Conservation (phyloP, 1,139 yeast genomes). For the Saccharomyces hybrid region DNA sequence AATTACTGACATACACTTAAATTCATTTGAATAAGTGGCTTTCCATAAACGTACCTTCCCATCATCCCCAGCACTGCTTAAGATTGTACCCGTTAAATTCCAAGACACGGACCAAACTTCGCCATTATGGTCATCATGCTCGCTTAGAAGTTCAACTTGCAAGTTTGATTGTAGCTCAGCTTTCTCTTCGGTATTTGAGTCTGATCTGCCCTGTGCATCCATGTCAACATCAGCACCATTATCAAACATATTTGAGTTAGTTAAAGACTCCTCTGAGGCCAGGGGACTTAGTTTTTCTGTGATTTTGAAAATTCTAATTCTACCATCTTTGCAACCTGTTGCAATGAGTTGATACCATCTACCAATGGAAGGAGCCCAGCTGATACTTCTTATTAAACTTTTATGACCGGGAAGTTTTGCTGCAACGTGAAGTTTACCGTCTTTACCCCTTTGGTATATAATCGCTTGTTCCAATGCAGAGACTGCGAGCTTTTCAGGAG, state of each 20-base stretch:
- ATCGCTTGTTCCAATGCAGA: conserved; percentile 85
- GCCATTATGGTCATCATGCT: conserved; percentile 68
- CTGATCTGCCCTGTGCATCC: conserved; percentile 11
- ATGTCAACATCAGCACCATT: conserved; percentile 9
- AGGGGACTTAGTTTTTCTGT: conserved; percentile 33
- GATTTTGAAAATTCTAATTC: conserved; percentile 74
- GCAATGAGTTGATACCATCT: conserved; percentile 82
- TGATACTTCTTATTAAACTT: conserved; percentile 78
- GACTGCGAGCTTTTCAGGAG: conserved; percentile 73
- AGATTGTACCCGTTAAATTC: conserved; percentile 88
- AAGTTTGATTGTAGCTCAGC: conserved; percentile 16
- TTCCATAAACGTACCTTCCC: conserved; percentile 91
- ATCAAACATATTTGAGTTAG: conserved; percentile 23
- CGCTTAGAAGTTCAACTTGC: conserved; percentile 45
- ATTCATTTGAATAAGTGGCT: conserved; percentile 73
- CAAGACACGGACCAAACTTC: conserved; percentile 96
- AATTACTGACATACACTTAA: conserved; percentile 87
- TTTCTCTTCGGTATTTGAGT: conserved; percentile 10
- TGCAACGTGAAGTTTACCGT: conserved; percentile 40
- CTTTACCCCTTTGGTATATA: conserved; percentile 52
- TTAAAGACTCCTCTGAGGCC: conserved; percentile 13
- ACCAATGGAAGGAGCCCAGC: conserved; percentile 98
- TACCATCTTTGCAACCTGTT: conserved; percentile 94
- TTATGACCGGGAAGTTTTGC: conserved; percentile 62
- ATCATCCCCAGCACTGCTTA: conserved; percentile 93